Base-by-base conservation (phyloP, 345 rosid genomes). In the Durio zibethinus region DNA sequence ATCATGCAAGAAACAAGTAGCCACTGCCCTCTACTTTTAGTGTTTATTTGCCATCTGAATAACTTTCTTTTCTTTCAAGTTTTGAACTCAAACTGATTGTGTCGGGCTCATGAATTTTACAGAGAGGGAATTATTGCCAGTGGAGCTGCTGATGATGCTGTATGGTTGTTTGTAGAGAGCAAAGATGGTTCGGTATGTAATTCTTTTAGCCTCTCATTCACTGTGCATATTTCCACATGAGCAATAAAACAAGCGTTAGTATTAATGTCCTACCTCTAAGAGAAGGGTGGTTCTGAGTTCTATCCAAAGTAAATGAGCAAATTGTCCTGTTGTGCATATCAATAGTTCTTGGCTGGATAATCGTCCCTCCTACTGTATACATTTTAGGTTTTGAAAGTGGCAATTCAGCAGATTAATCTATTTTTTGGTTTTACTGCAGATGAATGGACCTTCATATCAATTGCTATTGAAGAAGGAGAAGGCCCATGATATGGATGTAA, bases 81-180 rank as follows among this genome's bases (percentile, higher is more conserved):
- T 62, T 75, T 74, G 57, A 76, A 50, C 27, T 38, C 60, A 54
- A 73, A 45, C 36, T 60, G 14, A 36, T 61, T 48, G 31, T 59
- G 25, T 75, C 54, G 52, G 61, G 8, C 61, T 29, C 77, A 42
- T 74, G 77, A 59, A 61, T 73, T 29, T 82, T 78, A 72, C 83
- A 91, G 99, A 85, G 96, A 93, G 48, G 94, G 87, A 65, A 79
- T 93, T 74, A 93, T 94, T 83, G 97, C 89, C 48, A 93, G 90
- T 86, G 99, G 95, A 83, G 98, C 96, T 36, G 99, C 97, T 40
- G 98, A 93, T 88, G 90, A 91, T 87, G 97, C 95, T 43, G 80
- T 94, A 66, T 77, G 91, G 25, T 80, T 91, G 81, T 94, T 94
- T 83, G 87, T 83, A 76, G 93, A 91, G 82, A 82, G 82, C 85